Percentiles rank a stretch among this genome's conserved stretches.
Conservation (phyloP, 257 asterid species). For the Coffea canephora region DNA sequence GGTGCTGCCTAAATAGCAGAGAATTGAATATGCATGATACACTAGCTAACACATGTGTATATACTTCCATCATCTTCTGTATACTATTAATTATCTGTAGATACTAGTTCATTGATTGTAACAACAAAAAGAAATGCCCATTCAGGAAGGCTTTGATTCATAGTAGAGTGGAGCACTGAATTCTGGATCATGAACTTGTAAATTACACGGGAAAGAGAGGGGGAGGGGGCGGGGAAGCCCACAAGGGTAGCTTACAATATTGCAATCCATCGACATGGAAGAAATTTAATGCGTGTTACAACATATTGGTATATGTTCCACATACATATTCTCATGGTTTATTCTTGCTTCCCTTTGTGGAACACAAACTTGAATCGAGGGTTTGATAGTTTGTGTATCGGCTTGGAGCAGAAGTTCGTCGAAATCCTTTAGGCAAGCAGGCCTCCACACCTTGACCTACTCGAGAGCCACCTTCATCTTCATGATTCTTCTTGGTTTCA, state of each 20-base stretch:
- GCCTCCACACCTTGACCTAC: constrained; percentile 40
- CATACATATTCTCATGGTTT: constrained; percentile 39
- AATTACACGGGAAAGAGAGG: not conserved
- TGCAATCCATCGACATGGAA: not conserved
- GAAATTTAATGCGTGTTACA: not conserved
- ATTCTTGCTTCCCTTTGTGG: constrained; percentile 18
- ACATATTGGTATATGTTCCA: not conserved
- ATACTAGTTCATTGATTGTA: too few relatives aligned
- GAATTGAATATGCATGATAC: too few relatives aligned
- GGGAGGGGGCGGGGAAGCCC: too few relatives aligned
- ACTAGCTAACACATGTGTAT: too few relatives aligned
- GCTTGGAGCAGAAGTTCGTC: constrained; percentile 62
- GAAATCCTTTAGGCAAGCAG: constrained; percentile 64
- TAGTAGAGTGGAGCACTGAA: too few relatives aligned
- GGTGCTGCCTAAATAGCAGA: too few relatives aligned
- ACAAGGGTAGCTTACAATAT: not conserved
- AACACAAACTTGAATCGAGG: constrained; percentile 34
- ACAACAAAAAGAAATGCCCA: too few relatives aligned
- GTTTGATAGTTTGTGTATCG: constrained; percentile 53
- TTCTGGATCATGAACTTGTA: not conserved
- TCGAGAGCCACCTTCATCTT: not conserved
- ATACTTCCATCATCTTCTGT: too few relatives aligned
- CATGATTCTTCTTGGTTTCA: constrained; percentile 24
- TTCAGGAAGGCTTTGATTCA: too few relatives aligned
- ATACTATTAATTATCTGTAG: too few relatives aligned